phyloP scores from a whole-genome alignment of 305 asterid species.

The Solanum hybrid region DNA sequence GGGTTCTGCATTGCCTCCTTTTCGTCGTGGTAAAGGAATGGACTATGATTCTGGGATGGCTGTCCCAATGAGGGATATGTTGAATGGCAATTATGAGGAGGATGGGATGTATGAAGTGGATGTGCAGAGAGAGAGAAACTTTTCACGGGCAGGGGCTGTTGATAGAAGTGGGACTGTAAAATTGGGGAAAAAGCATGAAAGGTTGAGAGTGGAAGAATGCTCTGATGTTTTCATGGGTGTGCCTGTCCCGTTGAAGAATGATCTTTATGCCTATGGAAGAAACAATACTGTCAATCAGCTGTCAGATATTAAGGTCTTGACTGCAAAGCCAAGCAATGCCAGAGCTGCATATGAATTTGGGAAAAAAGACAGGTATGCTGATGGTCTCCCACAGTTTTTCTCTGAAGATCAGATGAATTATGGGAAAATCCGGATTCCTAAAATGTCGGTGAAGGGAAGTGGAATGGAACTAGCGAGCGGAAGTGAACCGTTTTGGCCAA shows the following conservation, averaged over 20 bases:
- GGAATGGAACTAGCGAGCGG: constrained; percentile 43
- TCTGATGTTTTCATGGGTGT: constrained; percentile 38
- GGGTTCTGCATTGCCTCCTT: constrained; percentile 31
- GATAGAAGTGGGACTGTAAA: constrained; percentile 33
- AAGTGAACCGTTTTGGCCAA: constrained; percentile 45
- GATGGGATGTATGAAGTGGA: constrained; percentile 57
- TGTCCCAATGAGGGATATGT: constrained; percentile 38
- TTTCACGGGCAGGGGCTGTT: constrained; percentile 27
- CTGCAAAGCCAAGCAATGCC: constrained; percentile 53
- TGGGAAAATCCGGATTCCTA: constrained; percentile 55
- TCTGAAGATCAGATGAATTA: constrained; percentile 52
- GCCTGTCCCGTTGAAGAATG: constrained; percentile 38
- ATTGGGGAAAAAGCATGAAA: constrained; percentile 50
- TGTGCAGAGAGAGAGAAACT: constrained; percentile 44
- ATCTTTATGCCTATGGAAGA: constrained; percentile 45
- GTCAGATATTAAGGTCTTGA: constrained; percentile 70
- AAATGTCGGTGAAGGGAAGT: constrained; percentile 44
- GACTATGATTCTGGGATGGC: constrained; percentile 41
- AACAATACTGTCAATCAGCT: constrained; percentile 65
- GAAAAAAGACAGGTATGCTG: constrained; percentile 39
- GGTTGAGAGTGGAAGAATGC: constrained; percentile 35
- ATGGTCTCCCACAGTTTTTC: constrained; percentile 36
- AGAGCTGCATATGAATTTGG: constrained; percentile 48
- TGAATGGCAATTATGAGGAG: constrained; percentile 43
- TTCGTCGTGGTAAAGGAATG: constrained; percentile 34